A percentile compares a stretch with the other conserved stretches of the same genome.
Conservation (phyloP, 1,139 yeast genomes). For the Blastobotrys persicus region DNA sequence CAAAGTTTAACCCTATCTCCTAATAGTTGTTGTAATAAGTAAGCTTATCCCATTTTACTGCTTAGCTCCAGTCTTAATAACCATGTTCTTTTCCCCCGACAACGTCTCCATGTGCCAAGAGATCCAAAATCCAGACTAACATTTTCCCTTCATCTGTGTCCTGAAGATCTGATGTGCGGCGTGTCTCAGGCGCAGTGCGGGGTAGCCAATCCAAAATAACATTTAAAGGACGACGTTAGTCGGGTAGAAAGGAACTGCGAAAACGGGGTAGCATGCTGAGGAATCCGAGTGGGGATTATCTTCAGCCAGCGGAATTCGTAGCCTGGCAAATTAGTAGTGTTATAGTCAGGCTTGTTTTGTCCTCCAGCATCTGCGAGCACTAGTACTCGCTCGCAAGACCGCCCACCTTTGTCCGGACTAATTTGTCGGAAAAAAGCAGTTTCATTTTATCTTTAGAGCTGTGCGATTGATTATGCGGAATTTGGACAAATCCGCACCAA, state of each 20-base stretch:
- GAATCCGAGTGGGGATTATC: background rate
- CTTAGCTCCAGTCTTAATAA: too few relatives aligned
- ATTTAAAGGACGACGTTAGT: background rate
- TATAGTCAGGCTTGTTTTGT: too few relatives aligned
- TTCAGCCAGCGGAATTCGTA: background rate
- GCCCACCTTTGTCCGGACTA: too few relatives aligned
- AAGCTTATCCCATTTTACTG: too few relatives aligned
- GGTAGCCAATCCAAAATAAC: background rate
- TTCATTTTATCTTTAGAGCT: background rate
- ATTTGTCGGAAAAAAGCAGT: background rate
- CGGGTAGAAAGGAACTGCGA: background rate
- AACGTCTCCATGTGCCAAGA: background rate
- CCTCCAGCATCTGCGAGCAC: too few relatives aligned
- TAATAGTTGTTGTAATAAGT: too few relatives aligned
- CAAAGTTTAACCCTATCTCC: background rate
- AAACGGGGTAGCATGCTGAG: background rate
- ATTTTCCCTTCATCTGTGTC: too few relatives aligned
- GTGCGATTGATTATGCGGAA: background rate
- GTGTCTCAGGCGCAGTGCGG: background rate
- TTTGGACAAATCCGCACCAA: background rate
- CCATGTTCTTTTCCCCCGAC: background rate
- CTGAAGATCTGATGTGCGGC: background rate
- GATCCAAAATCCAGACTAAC: background rate
- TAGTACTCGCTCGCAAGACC: too few relatives aligned
- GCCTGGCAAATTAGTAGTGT: too few relatives aligned